A percentile compares a stretch with the other conserved stretches of the same genome.
These are phyloP conservation scores for Salvia sclarea DNA, from an alignment of 305 asterid species.

Conservation along the genomic window DNA sequence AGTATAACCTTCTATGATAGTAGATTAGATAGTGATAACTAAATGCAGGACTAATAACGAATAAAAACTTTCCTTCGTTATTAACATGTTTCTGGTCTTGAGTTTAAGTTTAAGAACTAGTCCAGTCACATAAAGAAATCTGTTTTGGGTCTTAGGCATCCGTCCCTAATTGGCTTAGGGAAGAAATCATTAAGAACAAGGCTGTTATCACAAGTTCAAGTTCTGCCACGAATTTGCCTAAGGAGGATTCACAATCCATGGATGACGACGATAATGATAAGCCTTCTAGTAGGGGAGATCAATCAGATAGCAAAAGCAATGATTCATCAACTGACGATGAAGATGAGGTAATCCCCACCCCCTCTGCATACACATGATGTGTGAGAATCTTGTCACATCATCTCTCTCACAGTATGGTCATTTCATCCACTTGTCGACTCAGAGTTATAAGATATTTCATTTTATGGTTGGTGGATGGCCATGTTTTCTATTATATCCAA, in stretches of 20 bases:
- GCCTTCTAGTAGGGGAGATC: slow-evolving; percentile 60
- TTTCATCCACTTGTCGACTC: not conserved
- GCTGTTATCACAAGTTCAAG: slow-evolving; percentile 71
- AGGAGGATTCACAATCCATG: slow-evolving; percentile 54
- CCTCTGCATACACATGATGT: not conserved
- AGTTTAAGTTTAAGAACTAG: slow-evolving; percentile 12
- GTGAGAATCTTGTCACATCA: not conserved
- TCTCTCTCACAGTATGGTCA: not conserved
- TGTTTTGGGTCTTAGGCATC: slow-evolving; percentile 64
- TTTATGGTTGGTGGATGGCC: slow-evolving; percentile 2
- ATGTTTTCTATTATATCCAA: slow-evolving; percentile 9
- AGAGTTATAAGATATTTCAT: not conserved
- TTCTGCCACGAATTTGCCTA: slow-evolving; percentile 47
- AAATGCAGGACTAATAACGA: not conserved
- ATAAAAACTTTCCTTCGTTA: not conserved
- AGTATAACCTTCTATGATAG: not conserved
- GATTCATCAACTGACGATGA: slow-evolving; percentile 86
- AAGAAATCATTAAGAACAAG: slow-evolving; percentile 92
- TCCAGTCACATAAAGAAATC: slow-evolving; percentile 19
- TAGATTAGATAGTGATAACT: not conserved
- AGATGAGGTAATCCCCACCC: slow-evolving; percentile 56
- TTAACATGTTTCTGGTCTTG: slow-evolving; percentile 20
- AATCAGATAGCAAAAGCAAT: slow-evolving; percentile 66
- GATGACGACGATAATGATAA: slow-evolving; percentile 65
- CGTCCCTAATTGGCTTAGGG: slow-evolving; percentile 98